These are phyloP conservation scores for Lenwebbia sp. DNA, from an alignment of 345 rosid species.

Conservation along the genomic window DNA sequence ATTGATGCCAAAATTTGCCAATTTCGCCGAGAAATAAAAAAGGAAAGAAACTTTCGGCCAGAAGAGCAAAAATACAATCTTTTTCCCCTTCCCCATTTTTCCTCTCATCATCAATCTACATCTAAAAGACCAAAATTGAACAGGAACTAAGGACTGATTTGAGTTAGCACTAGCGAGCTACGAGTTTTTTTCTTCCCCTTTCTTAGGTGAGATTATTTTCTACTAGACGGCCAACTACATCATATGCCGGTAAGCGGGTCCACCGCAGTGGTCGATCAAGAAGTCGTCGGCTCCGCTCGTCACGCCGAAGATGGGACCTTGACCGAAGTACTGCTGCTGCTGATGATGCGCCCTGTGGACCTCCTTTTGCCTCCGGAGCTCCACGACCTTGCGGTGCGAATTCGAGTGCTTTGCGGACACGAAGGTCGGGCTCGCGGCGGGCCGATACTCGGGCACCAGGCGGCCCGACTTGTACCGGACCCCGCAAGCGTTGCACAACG, in stretches of 20 bases:
- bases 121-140: not conserved
- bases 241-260: slow-evolving; percentile 34
- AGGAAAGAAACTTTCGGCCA: not conserved
- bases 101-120: not conserved
- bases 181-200: not conserved
- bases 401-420: slow-evolving; percentile 53
- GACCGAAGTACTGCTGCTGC: slow-evolving; percentile 32
- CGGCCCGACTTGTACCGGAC: slow-evolving; percentile 76
- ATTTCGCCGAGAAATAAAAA: not conserved
- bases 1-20: not conserved
- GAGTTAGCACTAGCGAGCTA: not conserved
- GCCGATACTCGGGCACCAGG: slow-evolving; percentile 65
- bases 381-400: slow-evolving; percentile 72
- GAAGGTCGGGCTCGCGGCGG: slow-evolving; percentile 73
- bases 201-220: not conserved
- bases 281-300: slow-evolving; percentile 41
- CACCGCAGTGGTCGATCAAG: slow-evolving; percentile 31
- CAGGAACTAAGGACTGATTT: not conserved
- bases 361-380: slow-evolving; percentile 61
- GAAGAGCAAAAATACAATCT: not conserved
- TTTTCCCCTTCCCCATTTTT: not conserved
- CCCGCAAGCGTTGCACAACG: slow-evolving; percentile 69
- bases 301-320: slow-evolving; percentile 31
- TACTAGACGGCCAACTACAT: slow-evolving; percentile 6
- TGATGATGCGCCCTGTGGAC: slow-evolving; percentile 26